Conservation (phyloP, 2,329 filamentous ascomycete genomes). For the Lithohypha guttulata region DNA sequence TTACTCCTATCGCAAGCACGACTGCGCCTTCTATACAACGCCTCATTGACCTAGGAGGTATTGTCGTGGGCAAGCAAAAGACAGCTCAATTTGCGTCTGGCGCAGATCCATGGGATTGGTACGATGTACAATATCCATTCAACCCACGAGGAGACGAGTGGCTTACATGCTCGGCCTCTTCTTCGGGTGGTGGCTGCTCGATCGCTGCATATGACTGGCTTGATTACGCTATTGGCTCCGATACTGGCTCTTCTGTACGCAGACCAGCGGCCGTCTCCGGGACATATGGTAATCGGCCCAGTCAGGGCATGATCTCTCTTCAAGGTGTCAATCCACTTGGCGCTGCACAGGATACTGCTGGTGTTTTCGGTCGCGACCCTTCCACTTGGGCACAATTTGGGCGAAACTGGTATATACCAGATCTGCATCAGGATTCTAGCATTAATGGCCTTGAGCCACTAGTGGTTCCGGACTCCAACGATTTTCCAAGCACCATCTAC, state of each 20-base stretch:
- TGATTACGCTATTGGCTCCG: constrained; percentile 21
- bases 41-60: constrained; percentile 50
- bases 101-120: too few relatives aligned
- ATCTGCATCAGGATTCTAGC: too few relatives aligned
- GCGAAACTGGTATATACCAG: too few relatives aligned
- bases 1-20: constrained; percentile 37
- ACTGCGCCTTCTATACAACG: constrained; percentile 44
- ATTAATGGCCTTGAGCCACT: too few relatives aligned
- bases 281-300: constrained; percentile 9
- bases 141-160: constrained; percentile 37
- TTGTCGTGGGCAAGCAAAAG: constrained; percentile 30
- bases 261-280: constrained; percentile 8
- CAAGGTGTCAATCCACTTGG: too few relatives aligned
- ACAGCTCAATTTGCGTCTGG: constrained; percentile 27
- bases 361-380: too few relatives aligned
- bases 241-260: constrained; percentile 11
- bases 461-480: too few relatives aligned
- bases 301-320: constrained; percentile 32
- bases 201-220: constrained; percentile 33
- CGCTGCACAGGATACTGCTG: too few relatives aligned
- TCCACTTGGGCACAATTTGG: too few relatives aligned
- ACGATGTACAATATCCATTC: constrained; percentile 33
- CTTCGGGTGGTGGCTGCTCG: constrained; percentile 15
- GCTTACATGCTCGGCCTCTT: constrained; percentile 6
- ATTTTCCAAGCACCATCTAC: too few relatives aligned